Conservation (phyloP, 352 stramenopile species). For the Phytophthora sansomeana region DNA sequence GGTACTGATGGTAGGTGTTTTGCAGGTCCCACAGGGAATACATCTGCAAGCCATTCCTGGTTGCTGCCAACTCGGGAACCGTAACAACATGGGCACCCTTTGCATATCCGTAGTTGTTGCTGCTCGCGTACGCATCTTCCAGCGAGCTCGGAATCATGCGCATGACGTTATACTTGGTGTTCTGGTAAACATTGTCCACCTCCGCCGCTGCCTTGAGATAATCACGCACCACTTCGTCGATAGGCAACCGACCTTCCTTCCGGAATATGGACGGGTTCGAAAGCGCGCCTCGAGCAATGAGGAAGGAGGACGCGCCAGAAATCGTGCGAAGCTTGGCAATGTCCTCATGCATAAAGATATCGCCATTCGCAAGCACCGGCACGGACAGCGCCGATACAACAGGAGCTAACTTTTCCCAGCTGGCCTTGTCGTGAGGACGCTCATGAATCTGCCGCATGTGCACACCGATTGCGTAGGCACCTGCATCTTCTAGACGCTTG, state of each 20-base stretch:
- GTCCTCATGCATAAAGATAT: slow-evolving; percentile 84
- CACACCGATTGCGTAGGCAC: slow-evolving; percentile 73
- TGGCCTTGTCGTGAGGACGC: slow-evolving; percentile 68
- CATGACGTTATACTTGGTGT: slow-evolving; percentile 92
- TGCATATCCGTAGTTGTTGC: slow-evolving; percentile 37
- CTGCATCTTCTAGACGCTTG: slow-evolving; percentile 68
- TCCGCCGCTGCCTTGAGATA: slow-evolving; percentile 82
- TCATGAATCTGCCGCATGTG: slow-evolving; percentile 76
- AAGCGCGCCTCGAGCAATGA: slow-evolving; percentile 86
- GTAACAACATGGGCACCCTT: slow-evolving; percentile 45
- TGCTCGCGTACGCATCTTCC: slow-evolving; percentile 46
- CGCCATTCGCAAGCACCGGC: slow-evolving; percentile 90
- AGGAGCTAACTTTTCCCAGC: slow-evolving; percentile 75
- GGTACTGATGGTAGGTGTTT: slow-evolving; percentile 63
- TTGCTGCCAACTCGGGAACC: slow-evolving; percentile 64
- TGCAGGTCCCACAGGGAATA: slow-evolving; percentile 75
- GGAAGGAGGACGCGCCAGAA: slow-evolving; percentile 77
- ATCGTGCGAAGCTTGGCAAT: slow-evolving; percentile 65
- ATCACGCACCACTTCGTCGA: slow-evolving; percentile 66
- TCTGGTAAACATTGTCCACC: slow-evolving; percentile 90
- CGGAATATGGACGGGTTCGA: slow-evolving; percentile 88
- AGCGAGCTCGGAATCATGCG: slow-evolving; percentile 82
- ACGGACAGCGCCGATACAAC: slow-evolving; percentile 79
- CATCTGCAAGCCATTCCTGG: slow-evolving; percentile 74
- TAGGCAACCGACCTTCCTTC: slow-evolving; percentile 65